These are phyloP conservation scores for Leucoagaricus sp. DNA, from an alignment of 1,284 basidiomycete genomes.

Conservation along the genomic window DNA sequence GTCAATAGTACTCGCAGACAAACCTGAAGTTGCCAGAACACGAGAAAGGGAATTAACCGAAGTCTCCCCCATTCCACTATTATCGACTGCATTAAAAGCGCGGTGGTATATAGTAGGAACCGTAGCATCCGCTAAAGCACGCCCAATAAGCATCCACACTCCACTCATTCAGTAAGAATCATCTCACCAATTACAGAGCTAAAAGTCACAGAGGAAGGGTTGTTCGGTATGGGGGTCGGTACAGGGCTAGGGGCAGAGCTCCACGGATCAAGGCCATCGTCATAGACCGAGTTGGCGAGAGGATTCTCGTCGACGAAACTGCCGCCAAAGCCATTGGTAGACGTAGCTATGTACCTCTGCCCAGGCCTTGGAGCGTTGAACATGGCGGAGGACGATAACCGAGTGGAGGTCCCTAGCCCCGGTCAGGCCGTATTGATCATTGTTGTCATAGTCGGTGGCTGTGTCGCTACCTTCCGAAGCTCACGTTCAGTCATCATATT, in stretches of 20 bases:
- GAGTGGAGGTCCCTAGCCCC: not conserved
- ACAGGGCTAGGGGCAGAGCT: conserved; percentile 78
- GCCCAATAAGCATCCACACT: conserved; percentile 22
- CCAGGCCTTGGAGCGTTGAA: conserved; percentile 77
- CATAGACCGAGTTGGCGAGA: conserved; percentile 73
- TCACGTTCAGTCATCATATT: not conserved
- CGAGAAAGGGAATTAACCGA: conserved; percentile 82
- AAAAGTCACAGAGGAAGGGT: conserved; percentile 48
- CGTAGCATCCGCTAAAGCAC: conserved; percentile 62
- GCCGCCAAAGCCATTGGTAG: conserved; percentile 59
- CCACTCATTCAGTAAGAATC: not conserved
- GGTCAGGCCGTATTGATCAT: not conserved
- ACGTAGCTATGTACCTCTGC: conserved; percentile 60
- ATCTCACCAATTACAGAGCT: conserved; percentile 67
- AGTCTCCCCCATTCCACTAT: conserved; percentile 65
- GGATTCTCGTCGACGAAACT: conserved; percentile 80
- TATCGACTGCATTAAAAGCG: conserved; percentile 74
- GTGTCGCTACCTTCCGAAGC: not conserved
- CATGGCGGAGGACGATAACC: conserved; percentile 40
- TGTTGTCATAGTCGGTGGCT: conserved; percentile 1
- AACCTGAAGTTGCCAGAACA: conserved; percentile 70
- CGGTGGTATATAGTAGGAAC: conserved; percentile 79
- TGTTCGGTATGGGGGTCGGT: conserved; percentile 54
- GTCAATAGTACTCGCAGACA: conserved; percentile 82
- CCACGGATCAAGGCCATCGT: conserved; percentile 88